These are phyloP conservation scores for Penicillium sp. DNA, from an alignment of 2,329 filamentous ascomycete species.

Conservation along the genomic window DNA sequence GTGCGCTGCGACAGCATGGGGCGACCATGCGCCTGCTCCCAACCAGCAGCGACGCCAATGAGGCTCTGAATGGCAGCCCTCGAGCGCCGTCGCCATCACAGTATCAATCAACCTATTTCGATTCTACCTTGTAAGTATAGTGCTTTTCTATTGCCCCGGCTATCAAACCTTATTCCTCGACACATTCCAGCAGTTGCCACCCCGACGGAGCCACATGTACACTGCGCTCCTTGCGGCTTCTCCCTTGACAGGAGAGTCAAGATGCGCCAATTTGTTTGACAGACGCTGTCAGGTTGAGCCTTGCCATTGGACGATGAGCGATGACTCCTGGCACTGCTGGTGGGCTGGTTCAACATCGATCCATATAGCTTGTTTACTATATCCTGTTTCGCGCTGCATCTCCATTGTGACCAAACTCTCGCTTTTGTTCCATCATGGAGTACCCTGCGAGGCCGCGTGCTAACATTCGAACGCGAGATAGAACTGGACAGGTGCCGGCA, in stretches of 20 bases:
- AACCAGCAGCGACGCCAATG: conserved; percentile 39
- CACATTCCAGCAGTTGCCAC: conserved; percentile 29
- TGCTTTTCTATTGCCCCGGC: conserved; percentile 7
- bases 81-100: conserved; percentile 30
- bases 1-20: conserved; percentile 33
- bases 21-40: conserved; percentile 50
- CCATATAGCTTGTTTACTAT: conserved; percentile 5
- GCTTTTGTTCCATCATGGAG: conserved; percentile 16
- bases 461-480: conserved; percentile 24
- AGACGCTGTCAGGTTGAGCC: conserved; percentile 4
- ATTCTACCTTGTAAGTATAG: conserved; percentile 42
- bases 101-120: conserved; percentile 28
- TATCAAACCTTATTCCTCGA: conserved; percentile 15
- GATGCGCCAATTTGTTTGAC: conserved; percentile 1
- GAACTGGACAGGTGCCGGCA: conserved; percentile 14
- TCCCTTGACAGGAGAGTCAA: conserved; percentile 13
- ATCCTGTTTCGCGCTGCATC: background rate
- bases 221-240: background rate
- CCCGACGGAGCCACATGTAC: conserved; percentile 19
- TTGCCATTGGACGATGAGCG: conserved; percentile 2
- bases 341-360: conserved; percentile 10
- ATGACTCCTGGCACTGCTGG: conserved; percentile 1
- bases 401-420: conserved; percentile 1
- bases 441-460: conserved; percentile 19
- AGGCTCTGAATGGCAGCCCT: conserved; percentile 31